Conservation (phyloP, 192 early-diverging fungal species). For the Coemansia sp. region DNA sequence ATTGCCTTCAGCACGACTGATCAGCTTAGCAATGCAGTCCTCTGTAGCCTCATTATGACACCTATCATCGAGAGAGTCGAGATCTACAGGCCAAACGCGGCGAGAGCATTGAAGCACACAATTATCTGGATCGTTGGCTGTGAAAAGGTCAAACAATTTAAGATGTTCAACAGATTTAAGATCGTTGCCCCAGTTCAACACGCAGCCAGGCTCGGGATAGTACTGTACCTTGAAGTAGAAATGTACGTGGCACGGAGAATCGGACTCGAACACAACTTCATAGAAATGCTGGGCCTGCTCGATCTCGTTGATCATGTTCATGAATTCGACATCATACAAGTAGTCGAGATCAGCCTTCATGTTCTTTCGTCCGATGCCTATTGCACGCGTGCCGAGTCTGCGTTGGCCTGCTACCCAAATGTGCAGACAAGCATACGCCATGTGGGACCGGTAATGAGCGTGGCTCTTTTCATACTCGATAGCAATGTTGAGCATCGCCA, state of each 20-base stretch:
- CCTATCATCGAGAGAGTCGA: conserved; percentile 1
- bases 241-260: not conserved
- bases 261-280: not conserved
- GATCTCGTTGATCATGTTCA: conserved; percentile 1
- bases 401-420: not conserved
- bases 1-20: not conserved
- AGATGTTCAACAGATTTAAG: not conserved
- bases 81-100: conserved; percentile 1
- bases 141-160: not conserved
- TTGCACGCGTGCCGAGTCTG: not conserved
- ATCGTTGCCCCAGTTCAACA: not conserved
- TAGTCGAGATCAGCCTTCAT: too few species aligned
- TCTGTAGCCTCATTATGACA: conserved; percentile 1
- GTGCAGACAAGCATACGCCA: not conserved
- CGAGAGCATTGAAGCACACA: not conserved
- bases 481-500: too few species aligned
- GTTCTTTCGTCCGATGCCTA: not conserved
- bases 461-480: too few species aligned
- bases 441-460: too few species aligned
- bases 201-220: not conserved
- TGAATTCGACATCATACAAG: not conserved
- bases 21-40: not conserved
- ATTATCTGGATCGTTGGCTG: too few species aligned
- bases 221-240: conserved; percentile 4
- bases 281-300: not conserved